A percentile compares a stretch with the other conserved stretches of the same genome.
Conservation (phyloP, 768 basidiomycete species). For the Mrakia blollopis region DNA sequence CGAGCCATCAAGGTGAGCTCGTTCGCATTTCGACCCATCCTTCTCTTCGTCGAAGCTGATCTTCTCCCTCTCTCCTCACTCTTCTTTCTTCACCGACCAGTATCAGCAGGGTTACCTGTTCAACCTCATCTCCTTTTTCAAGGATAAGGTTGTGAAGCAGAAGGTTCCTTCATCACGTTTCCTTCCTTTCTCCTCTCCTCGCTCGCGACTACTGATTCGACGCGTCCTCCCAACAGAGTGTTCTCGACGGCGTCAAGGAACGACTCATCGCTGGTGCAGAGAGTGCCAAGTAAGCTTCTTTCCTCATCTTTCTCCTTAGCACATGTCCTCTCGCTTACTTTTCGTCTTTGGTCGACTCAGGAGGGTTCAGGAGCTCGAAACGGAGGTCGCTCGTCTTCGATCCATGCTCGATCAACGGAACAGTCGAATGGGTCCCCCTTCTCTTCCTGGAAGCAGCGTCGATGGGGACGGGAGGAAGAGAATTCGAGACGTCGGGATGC, state of each 20-base stretch:
- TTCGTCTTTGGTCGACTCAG: neutral
- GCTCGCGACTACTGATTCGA: neutral
- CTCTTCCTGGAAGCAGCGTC: neutral
- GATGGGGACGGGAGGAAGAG: conserved; percentile 1
- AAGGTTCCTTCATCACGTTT: neutral
- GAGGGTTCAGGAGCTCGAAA: conserved; percentile 1
- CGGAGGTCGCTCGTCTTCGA: conserved; percentile 2
- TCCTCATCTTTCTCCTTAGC: neutral
- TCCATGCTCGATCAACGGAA: neutral
- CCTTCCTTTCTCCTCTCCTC: neutral
- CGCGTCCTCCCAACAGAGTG: neutral
- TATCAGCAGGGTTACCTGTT: conserved; percentile 7
- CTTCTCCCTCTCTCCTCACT: neutral
- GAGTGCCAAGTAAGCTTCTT: neutral
- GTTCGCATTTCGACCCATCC: neutral
- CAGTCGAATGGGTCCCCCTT: neutral
- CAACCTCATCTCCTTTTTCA: conserved; percentile 5
- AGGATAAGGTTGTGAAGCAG: conserved; percentile 7
- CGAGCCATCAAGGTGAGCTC: neutral
- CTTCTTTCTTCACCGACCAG: neutral
- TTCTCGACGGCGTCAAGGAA: neutral
- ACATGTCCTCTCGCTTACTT: neutral
- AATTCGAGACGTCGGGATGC: neutral
- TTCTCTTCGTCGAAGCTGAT: neutral
- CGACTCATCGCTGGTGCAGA: neutral